phyloP scores from a whole-genome alignment of 768 basidiomycete species.

The Dioszegia crocea region DNA sequence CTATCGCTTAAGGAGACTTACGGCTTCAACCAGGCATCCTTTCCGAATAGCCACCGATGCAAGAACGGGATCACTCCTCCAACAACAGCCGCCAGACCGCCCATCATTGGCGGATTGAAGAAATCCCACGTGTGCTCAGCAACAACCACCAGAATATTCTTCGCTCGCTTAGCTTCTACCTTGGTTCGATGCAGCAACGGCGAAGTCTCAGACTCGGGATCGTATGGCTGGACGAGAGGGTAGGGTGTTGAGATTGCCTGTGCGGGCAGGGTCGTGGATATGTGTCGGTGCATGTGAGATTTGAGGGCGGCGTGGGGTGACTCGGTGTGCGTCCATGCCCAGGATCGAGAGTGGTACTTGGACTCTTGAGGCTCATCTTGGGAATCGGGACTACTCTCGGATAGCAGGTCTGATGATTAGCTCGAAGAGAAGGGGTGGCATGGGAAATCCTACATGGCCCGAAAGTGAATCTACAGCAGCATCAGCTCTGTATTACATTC shows the following conservation, averaged over 20 bases:
- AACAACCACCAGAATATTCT: slow-evolving; percentile 9
- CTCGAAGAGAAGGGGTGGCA: background rate
- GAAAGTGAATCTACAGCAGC: slow-evolving; percentile 28
- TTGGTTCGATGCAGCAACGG: slow-evolving; percentile 32
- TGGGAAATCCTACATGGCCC: slow-evolving; percentile 29
- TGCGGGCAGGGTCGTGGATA: slow-evolving; percentile 8
- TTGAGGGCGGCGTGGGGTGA: slow-evolving; percentile 3
- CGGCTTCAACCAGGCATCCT: slow-evolving; percentile 32
- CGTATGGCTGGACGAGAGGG: slow-evolving; percentile 33
- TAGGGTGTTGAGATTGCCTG: slow-evolving; percentile 17
- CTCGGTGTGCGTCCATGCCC: slow-evolving; percentile 8
- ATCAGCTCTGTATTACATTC: background rate
- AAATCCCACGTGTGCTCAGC: slow-evolving; percentile 12
- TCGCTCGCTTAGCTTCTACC: slow-evolving; percentile 15
- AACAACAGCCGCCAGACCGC: slow-evolving; percentile 41
- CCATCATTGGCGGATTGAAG: slow-evolving; percentile 47
- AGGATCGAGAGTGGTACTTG: slow-evolving; percentile 6
- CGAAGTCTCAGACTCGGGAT: slow-evolving; percentile 25
- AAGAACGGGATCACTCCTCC: slow-evolving; percentile 40
- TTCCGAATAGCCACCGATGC: slow-evolving; percentile 32
- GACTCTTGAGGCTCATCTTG: slow-evolving; percentile 5
- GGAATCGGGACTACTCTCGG: background rate
- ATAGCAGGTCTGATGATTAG: background rate
- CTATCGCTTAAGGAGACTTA: slow-evolving; percentile 14
- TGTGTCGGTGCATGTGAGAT: slow-evolving; percentile 16